These are phyloP conservation scores for Mrakia frigida DNA, from an alignment of 768 basidiomycete genomes.

Conservation along the genomic window DNA sequence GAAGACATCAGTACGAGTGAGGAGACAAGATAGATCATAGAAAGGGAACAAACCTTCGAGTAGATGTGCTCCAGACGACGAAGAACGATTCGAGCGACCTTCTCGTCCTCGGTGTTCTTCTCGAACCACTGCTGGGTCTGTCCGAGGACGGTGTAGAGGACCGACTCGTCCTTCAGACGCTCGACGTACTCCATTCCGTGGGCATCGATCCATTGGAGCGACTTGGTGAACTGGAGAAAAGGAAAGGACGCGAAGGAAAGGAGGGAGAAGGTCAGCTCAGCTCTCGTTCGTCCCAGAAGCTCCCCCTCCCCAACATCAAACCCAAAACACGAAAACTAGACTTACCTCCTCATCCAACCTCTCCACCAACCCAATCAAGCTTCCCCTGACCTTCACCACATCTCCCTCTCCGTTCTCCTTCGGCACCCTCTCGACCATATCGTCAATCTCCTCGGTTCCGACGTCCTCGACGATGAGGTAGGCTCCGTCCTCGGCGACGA, in stretches of 20 bases:
- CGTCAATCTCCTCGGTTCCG: conserved; percentile 76
- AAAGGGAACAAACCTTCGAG: conserved; percentile 64
- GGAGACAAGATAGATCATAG: background rate
- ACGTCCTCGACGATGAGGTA: conserved; percentile 76
- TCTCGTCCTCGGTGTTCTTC: conserved; percentile 66
- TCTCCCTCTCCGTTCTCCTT: conserved; percentile 47
- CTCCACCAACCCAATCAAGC: conserved; percentile 92
- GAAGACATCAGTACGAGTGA: background rate
- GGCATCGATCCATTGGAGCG: conserved; percentile 94
- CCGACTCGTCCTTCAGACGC: conserved; percentile 90
- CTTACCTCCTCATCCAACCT: conserved; percentile 81
- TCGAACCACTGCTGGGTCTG: conserved; percentile 90
- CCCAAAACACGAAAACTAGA: background rate
- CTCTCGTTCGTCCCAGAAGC: background rate
- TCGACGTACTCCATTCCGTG: conserved; percentile 99
- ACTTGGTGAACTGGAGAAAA: conserved; percentile 66
- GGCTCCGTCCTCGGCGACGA: conserved; percentile 55
- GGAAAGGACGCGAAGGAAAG: background rate
- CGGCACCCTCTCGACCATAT: conserved; percentile 49
- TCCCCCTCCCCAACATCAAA: background rate
- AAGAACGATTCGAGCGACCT: conserved; percentile 83
- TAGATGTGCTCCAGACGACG: conserved; percentile 96
- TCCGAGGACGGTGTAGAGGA: conserved; percentile 86
- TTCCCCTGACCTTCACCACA: conserved; percentile 78
- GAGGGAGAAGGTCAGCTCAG: too few relatives aligned